Conservation (phyloP, 768 basidiomycete species). For the Tricholoma saponaceum region DNA sequence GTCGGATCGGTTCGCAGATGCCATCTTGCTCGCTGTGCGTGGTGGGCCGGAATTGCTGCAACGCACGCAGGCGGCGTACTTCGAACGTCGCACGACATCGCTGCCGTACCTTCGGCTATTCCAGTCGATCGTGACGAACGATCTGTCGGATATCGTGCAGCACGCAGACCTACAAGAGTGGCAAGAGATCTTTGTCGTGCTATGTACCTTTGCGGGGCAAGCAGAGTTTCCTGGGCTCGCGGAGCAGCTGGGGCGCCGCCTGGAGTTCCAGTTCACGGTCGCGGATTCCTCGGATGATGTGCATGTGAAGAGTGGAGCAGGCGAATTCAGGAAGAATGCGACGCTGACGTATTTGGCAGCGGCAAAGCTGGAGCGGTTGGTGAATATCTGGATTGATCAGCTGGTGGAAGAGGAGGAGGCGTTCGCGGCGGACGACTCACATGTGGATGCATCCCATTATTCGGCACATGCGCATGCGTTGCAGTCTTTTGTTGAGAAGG, state of each 20-base stretch:
- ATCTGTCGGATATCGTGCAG: conserved; percentile 90
- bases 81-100: conserved; percentile 70
- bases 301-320: conserved; percentile 36
- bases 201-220: conserved; percentile 87
- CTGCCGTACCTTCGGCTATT: conserved; percentile 90
- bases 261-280: conserved; percentile 80
- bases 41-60: conserved; percentile 86
- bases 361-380: conserved; percentile 78
- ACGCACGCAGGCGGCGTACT: conserved; percentile 90
- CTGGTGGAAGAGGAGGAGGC: conserved; percentile 77
- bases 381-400: conserved; percentile 92
- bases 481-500: conserved; percentile 95
- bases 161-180: conserved; percentile 94
- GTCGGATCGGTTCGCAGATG: conserved; percentile 88
- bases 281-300: conserved; percentile 45
- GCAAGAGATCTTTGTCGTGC: conserved; percentile 94
- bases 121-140: conserved; percentile 91
- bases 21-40: conserved; percentile 87
- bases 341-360: conserved; percentile 93
- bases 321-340: conserved; percentile 76
- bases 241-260: conserved; percentile 86
- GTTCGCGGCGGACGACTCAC: conserved; percentile 36
- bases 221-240: conserved; percentile 86
- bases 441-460: conserved; percentile 53
- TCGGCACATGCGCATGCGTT: conserved; percentile 81